phyloP scores from a whole-genome alignment of 1,284 basidiomycete genomes.

The Coniophora puteana region DNA sequence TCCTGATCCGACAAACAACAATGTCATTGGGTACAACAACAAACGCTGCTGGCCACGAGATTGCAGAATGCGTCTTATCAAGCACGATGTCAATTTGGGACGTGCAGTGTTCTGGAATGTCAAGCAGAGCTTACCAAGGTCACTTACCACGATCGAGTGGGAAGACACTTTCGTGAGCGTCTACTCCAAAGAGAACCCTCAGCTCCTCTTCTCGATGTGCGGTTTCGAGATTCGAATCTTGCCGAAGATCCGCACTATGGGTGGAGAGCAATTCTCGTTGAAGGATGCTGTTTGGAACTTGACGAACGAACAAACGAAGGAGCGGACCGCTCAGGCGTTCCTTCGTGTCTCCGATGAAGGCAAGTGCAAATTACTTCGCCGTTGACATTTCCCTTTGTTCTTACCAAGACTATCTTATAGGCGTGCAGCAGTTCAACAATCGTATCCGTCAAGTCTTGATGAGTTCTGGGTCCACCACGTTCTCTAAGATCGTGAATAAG shows the following conservation, averaged over 20 bases:
- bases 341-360: slow-evolving; percentile 95
- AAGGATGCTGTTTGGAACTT: slow-evolving; percentile 98
- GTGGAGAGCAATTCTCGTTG: slow-evolving; percentile 93
- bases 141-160: slow-evolving; percentile 98
- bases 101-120: slow-evolving; percentile 99
- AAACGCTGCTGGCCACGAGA: slow-evolving; percentile 99
- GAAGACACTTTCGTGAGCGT: slow-evolving; percentile 96
- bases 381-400: slow-evolving; percentile 7
- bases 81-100: slow-evolving; percentile 98
- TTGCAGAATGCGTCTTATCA: slow-evolving; percentile 98
- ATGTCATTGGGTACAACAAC: slow-evolving; percentile 99
- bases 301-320: slow-evolving; percentile 94
- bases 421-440: slow-evolving; percentile 95
- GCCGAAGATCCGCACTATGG: slow-evolving; percentile 92
- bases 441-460: slow-evolving; percentile 96
- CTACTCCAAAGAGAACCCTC: slow-evolving; percentile 97
- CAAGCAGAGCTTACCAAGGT: slow-evolving; percentile 94
- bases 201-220: slow-evolving; percentile 97
- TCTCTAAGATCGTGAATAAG: slow-evolving; percentile 99
- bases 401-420: slow-evolving; percentile 33
- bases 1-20: slow-evolving; percentile 98
- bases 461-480: slow-evolving; percentile 98
- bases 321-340: slow-evolving; percentile 97
- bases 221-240: slow-evolving; percentile 97
- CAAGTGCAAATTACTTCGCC: slow-evolving; percentile 17